phyloP scores from a whole-genome alignment of 169 alveolate species.

The Plasmodium vivax region DNA sequence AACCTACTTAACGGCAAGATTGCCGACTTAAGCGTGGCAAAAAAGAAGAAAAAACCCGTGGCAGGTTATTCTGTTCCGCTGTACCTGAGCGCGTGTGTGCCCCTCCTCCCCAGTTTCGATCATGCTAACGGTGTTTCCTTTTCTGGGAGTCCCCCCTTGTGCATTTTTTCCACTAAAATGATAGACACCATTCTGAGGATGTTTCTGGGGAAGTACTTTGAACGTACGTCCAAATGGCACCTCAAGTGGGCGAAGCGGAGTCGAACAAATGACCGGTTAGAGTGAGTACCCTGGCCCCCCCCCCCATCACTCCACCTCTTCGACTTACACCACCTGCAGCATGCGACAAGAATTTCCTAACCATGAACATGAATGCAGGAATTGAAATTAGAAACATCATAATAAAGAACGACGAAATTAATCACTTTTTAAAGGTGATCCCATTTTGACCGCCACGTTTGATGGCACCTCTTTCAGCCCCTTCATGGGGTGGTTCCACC shows the following conservation, averaged over 20 bases:
- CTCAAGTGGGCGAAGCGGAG: neutral
- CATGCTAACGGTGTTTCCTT: neutral
- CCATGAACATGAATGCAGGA: constrained; percentile 61
- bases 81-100: neutral
- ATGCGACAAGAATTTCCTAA: constrained; percentile 39
- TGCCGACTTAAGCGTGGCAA: neutral
- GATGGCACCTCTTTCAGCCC: neutral
- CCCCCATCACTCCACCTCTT: neutral
- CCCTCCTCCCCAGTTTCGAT: neutral
- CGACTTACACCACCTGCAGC: neutral
- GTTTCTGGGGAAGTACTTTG: constrained; percentile 56
- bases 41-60: neutral
- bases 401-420: constrained; percentile 60
- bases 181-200: constrained; percentile 35
- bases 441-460: neutral
- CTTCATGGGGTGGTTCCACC: neutral
- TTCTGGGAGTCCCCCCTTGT: neutral
- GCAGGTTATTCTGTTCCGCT: neutral
- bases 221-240: constrained; percentile 15
- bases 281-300: neutral
- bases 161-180: constrained; percentile 17
- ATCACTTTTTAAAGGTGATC: constrained; percentile 56
- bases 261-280: neutral
- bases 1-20: neutral
- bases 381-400: constrained; percentile 55